A percentile compares a stretch with the other conserved stretches of the same genome.
Evolutionary conservation across 768 basidiomycete species (phyloP).

Genomic region (Boletus huronensis): DNA sequence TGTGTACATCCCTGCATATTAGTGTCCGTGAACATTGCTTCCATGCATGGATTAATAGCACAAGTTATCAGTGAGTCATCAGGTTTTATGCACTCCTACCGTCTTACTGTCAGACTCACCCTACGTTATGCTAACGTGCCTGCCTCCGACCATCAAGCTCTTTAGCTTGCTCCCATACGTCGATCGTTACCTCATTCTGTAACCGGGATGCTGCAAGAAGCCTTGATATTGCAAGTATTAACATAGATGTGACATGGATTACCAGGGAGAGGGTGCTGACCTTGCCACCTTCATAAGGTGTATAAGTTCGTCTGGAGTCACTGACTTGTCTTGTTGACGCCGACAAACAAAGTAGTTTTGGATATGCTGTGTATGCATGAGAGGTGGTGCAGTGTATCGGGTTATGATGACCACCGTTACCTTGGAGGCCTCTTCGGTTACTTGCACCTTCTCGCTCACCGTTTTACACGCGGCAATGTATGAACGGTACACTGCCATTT

Average conservation of each 20-base stretch:
- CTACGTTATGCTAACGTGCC: conserved; percentile 7
- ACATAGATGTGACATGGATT: not conserved
- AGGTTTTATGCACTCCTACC: not conserved
- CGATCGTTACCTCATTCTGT: conserved; percentile 49
- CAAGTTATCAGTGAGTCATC: not conserved
- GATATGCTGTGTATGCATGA: conserved; percentile 49
- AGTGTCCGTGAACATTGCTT: not conserved
- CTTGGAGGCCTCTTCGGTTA: conserved; percentile 56
- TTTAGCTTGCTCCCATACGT: conserved; percentile 64
- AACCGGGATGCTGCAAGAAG: conserved; percentile 61
- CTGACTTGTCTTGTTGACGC: conserved; percentile 36
- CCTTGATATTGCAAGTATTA: conserved; percentile 35
- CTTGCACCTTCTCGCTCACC: conserved; percentile 44
- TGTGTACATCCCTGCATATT: not conserved
- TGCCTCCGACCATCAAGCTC: conserved; percentile 49
- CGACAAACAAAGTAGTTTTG: conserved; percentile 68
- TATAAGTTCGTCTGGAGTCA: conserved; percentile 60
- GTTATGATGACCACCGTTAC: conserved; percentile 33
- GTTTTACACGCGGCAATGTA: conserved; percentile 58
- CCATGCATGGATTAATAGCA: not conserved
- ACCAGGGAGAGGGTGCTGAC: conserved; percentile 36
- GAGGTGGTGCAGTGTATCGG: not conserved
- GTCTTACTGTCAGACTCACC: conserved; percentile 4
- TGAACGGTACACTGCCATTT: conserved; percentile 52
- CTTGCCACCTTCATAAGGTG: conserved; percentile 66